Evolutionary conservation across 768 basidiomycete genomes (phyloP).

Genomic region (Hortiboletus campestris): DNA sequence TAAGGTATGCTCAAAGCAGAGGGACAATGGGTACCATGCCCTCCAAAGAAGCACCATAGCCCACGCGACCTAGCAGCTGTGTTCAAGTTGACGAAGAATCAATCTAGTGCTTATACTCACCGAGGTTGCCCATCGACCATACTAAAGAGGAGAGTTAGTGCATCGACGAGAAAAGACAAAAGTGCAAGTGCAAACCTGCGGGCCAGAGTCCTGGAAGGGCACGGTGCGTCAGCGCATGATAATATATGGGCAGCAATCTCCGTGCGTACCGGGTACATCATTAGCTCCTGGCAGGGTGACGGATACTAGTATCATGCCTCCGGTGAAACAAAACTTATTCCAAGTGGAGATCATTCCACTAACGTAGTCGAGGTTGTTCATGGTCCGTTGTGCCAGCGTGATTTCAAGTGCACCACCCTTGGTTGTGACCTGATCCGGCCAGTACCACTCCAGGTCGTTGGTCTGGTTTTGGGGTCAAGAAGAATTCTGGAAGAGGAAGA

Average conservation of each 20-base stretch:
- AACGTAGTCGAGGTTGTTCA: slow-evolving; percentile 70
- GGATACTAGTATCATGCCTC: slow-evolving; percentile 71
- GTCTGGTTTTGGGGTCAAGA: slow-evolving; percentile 39
- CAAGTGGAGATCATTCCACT: slow-evolving; percentile 66
- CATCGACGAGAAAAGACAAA: not conserved
- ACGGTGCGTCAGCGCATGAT: not conserved
- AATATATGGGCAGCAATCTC: not conserved
- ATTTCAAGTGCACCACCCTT: slow-evolving; percentile 71
- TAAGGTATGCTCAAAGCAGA: not conserved
- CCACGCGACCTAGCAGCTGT: slow-evolving; percentile 60
- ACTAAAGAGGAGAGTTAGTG: slow-evolving; percentile 32
- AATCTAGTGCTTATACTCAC: slow-evolving; percentile 27
- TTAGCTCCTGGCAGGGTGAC: slow-evolving; percentile 73
- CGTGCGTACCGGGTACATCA: slow-evolving; percentile 39
- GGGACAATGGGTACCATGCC: slow-evolving; percentile 55
- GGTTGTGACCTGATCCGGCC: slow-evolving; percentile 76
- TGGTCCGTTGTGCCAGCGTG: slow-evolving; percentile 62
- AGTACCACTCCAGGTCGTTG: slow-evolving; percentile 86
- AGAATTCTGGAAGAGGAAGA: not conserved
- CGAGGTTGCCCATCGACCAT: slow-evolving; percentile 81
- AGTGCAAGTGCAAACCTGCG: slow-evolving; percentile 36
- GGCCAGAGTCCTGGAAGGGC: slow-evolving; percentile 63
- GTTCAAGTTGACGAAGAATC: not conserved
- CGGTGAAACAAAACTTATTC: slow-evolving; percentile 97
- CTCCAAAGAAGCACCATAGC: slow-evolving; percentile 84